These are phyloP conservation scores for Aspergillus cavernicola DNA, from an alignment of 495 filamentous ascomycete species.

Conservation along the genomic window DNA sequence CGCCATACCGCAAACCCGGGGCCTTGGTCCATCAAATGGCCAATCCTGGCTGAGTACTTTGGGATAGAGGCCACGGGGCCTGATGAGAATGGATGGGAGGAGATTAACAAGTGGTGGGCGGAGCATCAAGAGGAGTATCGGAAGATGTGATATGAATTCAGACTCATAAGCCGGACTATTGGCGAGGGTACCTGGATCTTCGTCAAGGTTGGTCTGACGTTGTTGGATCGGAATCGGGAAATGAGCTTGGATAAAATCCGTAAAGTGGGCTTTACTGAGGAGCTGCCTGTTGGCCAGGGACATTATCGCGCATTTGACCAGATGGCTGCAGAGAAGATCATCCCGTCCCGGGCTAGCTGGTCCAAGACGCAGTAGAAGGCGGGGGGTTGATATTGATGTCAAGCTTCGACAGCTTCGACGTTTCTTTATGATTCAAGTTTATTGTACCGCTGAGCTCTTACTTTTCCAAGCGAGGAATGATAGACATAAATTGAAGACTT, in stretches of 20 bases:
- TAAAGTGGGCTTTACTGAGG: conserved; percentile 17
- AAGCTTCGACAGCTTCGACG: too few species aligned
- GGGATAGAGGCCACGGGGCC: not conserved
- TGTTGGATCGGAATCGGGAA: conserved; percentile 17
- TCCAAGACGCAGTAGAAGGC: not conserved
- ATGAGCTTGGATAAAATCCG: conserved; percentile 20
- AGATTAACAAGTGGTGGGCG: conserved; percentile 8
- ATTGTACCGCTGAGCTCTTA: too few species aligned
- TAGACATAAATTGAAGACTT: too few species aligned
- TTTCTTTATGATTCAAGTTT: too few species aligned
- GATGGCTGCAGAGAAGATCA: conserved; percentile 7
- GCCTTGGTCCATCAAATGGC: not conserved
- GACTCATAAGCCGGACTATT: not conserved
- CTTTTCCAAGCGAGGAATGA: too few species aligned
- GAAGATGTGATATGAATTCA: conserved; percentile 6
- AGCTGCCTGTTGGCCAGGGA: conserved; percentile 13
- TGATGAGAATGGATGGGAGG: not conserved
- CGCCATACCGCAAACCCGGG: conserved; percentile 28
- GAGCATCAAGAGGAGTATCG: conserved; percentile 7
- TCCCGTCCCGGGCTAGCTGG: not conserved
- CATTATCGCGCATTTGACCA: conserved; percentile 12
- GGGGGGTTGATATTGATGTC: too few species aligned
- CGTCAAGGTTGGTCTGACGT: conserved; percentile 1
- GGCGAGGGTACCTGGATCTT: conserved; percentile 17
- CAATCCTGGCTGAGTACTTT: not conserved